Evolutionary conservation across 2,329 filamentous ascomycete genomes (phyloP).

Genomic region (Beauveria sp.): DNA sequence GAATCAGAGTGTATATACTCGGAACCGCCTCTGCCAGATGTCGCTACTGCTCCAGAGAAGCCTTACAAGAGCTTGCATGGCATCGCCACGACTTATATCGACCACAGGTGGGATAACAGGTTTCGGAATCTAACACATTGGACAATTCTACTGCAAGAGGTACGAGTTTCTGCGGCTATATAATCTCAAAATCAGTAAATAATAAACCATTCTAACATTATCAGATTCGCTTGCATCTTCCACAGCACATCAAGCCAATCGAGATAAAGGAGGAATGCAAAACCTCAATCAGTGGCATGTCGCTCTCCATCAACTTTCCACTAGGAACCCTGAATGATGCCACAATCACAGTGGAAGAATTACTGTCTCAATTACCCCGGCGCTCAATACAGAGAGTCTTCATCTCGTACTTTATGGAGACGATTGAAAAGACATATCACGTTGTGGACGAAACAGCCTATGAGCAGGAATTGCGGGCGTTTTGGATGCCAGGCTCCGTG

Average conservation of each 20-base stretch:
- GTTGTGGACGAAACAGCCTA: slow-evolving; percentile 1
- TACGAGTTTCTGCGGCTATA: not conserved
- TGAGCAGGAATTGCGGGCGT: slow-evolving; percentile 1
- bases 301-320: slow-evolving; percentile 13
- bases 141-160: not conserved
- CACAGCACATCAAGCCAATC: not conserved
- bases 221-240: slow-evolving; percentile 1
- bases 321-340: not conserved
- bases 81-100: slow-evolving; percentile 9
- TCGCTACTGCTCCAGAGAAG: not conserved
- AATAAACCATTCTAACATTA: not conserved
- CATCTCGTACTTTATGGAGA: slow-evolving; percentile 5
- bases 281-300: not conserved
- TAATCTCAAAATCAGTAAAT: no score
- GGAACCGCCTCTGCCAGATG: not conserved
- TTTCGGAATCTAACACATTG: slow-evolving; percentile 8
- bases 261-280: not conserved
- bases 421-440: slow-evolving; percentile 5
- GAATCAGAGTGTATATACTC: slow-evolving; percentile 8
- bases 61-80: not conserved
- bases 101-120: slow-evolving; percentile 4
- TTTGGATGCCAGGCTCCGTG: slow-evolving; percentile 5
- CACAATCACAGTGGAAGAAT: not conserved
- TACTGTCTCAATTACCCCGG: not conserved
- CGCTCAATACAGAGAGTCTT: slow-evolving; percentile 4